Percentiles rank a stretch among this genome's conserved stretches.
phyloP scores from a whole-genome alignment of 352 stramenopile genomes.

The Globisporangium cederbergense region DNA sequence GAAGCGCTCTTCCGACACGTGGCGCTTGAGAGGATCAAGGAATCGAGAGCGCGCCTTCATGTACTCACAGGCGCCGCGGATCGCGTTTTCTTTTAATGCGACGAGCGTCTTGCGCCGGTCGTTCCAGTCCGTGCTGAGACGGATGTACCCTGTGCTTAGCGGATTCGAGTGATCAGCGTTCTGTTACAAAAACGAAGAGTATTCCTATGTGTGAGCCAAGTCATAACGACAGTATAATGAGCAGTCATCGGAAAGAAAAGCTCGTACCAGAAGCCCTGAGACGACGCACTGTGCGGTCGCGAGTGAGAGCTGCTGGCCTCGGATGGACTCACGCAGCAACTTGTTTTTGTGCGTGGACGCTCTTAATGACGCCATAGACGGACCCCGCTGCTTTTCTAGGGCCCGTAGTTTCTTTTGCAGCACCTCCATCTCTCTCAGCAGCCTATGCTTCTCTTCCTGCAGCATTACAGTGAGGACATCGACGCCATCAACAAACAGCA shows the following conservation, averaged over 20 bases:
- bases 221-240: neutral
- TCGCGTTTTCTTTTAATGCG: constrained; percentile 33
- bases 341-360: too few relatives aligned
- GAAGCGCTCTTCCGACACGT: constrained; percentile 38
- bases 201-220: neutral
- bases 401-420: constrained; percentile 26
- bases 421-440: constrained; percentile 30
- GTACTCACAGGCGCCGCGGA: constrained; percentile 31
- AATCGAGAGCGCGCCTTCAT: constrained; percentile 43
- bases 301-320: constrained; percentile 30
- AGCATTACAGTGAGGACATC: neutral
- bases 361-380: too few relatives aligned
- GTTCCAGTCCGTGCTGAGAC: constrained; percentile 27
- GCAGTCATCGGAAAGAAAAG: neutral
- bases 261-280: constrained; percentile 26
- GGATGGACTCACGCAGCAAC: constrained; percentile 24
- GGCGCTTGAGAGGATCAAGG: constrained; percentile 30
- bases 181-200: neutral
- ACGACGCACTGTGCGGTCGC: constrained; percentile 32
- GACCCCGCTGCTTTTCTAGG: constrained; percentile 7
- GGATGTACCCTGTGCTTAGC: constrained; percentile 33
- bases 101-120: constrained; percentile 29
- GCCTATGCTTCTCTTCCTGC: constrained; percentile 41
- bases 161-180: constrained; percentile 17
- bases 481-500: too few relatives aligned